These are phyloP conservation scores for Irpex lacteus DNA, from an alignment of 1,284 basidiomycete species.

Conservation along the genomic window DNA sequence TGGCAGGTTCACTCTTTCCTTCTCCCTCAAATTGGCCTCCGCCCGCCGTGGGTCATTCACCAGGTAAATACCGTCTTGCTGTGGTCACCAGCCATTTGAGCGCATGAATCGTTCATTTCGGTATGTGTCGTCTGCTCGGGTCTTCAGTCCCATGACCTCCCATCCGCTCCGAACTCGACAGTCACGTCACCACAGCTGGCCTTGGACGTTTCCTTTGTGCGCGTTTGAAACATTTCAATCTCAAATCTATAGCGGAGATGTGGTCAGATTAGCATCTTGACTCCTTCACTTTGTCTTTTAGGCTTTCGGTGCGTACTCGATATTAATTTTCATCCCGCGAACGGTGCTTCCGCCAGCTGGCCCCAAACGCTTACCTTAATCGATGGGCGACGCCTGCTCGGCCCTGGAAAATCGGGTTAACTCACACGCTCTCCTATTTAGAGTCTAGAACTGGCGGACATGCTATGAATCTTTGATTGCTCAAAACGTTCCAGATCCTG, in stretches of 20 bases:
- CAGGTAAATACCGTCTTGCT: neutral
- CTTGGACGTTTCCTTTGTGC: neutral
- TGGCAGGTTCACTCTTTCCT: neutral
- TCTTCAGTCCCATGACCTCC: neutral
- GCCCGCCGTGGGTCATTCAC: neutral
- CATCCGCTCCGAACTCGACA: neutral
- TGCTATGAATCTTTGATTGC: neutral
- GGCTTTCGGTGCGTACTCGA: neutral
- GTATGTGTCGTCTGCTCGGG: neutral
- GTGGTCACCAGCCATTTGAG: neutral
- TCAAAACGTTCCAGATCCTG: neutral
- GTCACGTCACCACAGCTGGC: neutral
- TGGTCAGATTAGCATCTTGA: neutral
- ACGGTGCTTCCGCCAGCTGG: neutral
- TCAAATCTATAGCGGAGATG: neutral
- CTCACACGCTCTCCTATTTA: neutral
- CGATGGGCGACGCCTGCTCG: neutral
- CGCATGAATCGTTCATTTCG: neutral
- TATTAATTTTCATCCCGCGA: neutral
- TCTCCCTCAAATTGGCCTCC: neutral
- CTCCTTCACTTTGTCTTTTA: neutral
- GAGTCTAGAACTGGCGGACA: neutral
- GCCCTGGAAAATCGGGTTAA: neutral
- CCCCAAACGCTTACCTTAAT: neutral
- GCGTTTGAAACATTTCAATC: neutral